Evolutionary conservation across 2,329 filamentous ascomycete genomes (phyloP), one percentile per base, ranked within the genome.

Genomic region (Clonostachys byssicola): DNA sequence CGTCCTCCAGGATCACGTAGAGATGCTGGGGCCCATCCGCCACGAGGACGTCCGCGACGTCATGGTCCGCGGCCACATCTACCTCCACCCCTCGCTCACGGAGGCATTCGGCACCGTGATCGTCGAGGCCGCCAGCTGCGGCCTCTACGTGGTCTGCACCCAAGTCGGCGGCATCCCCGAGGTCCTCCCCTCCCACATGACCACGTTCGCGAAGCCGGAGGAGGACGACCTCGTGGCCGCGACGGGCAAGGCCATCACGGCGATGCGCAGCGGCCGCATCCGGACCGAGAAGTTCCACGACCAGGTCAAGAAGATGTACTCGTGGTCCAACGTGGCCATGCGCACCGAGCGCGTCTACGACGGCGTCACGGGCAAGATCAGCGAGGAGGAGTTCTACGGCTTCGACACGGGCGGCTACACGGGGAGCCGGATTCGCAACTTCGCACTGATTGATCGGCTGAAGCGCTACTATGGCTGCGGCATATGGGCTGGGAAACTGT

Each of bases 41-140:
- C 94, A 99, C 62, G 95, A 99, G 62, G 91, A 97, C 60, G 94
- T 99, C 14, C 85, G 94, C 53, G 90, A 97, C 62, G 92, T 99
- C 52, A 99, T 99, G 94, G 86, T 96, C 16, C 83, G 89, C 47
- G 94, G 94, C 0, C 92, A 99, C 62, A 95, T 99, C 53, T 97
- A 97, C 62, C 81, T 99, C 2, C 92, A 97, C 60, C 94, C 94
- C 0, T 95, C 88, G 48, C 75, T 99, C 43, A 99, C 94, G 0
- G 94, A 99, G 66, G 94, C 94, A 0, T 99, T 99, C 58, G 94
- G 94, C 18, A 99, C 94, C 1, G 94, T 99, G 52, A 92, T 99
- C 47, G 95, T 99, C 33, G 94, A 99, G 68, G 94, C 94, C 7
- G 94, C 94, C 33, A 94, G 88, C 54, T 99, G 94, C 60, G 95